A percentile compares a stretch with the other conserved stretches of the same genome.
phyloP scores from a whole-genome alignment of 768 basidiomycete genomes.

The Rhodotorula toruloides region DNA sequence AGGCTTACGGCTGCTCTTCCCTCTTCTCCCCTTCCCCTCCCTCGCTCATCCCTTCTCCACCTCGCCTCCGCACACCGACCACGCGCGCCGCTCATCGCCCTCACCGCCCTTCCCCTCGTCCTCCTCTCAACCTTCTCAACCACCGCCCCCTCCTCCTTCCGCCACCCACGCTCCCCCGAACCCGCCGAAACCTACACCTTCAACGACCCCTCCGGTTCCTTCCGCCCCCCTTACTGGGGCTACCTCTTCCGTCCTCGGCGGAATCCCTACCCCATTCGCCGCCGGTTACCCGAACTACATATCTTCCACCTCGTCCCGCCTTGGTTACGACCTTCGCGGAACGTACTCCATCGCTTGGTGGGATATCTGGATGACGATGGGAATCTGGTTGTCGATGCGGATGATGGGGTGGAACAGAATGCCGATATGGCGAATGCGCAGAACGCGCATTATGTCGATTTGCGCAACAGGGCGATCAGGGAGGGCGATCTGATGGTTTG shows the following conservation, averaged over 20 bases:
- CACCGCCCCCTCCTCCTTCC: not conserved
- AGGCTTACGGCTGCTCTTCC: not conserved
- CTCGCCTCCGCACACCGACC: no score
- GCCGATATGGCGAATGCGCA: constrained; percentile 38
- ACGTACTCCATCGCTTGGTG: constrained; percentile 6
- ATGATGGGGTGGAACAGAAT: constrained; percentile 20
- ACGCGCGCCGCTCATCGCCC: no score
- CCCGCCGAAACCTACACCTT: no score
- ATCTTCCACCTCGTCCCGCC: constrained; percentile 14
- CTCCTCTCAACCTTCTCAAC: not conserved
- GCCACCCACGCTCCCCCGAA: not conserved
- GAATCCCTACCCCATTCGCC: not conserved
- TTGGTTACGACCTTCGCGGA: constrained; percentile 27
- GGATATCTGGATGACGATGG: no score
- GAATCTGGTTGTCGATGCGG: constrained; percentile 3
- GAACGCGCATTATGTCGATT: constrained; percentile 60
- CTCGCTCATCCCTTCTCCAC: not conserved
- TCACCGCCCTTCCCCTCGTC: not conserved
- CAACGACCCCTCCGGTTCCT: constrained; percentile 2
- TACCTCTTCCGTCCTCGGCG: not conserved
- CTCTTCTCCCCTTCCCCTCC: no score
- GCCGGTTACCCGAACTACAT: not conserved
- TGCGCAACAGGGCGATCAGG: constrained; percentile 69
- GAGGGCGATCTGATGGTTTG: constrained; percentile 71
- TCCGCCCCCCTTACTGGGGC: not conserved